A percentile compares a stretch with the other conserved stretches of the same genome.
Conservation (phyloP, 169 alveolate genomes). For the Plasmodium vivax region DNA sequence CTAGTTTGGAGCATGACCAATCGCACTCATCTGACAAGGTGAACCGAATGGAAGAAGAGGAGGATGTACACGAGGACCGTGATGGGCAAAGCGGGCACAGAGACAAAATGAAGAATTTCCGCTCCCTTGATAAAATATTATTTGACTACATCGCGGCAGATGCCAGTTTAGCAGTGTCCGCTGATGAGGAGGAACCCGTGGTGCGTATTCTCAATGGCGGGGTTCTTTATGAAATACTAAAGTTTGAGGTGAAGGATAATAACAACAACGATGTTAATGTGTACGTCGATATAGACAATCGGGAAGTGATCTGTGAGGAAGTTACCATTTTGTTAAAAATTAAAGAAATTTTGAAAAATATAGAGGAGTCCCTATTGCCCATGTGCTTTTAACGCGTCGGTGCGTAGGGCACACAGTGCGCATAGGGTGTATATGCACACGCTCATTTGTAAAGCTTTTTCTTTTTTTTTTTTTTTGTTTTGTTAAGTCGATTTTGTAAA, state of each 20-base stretch:
- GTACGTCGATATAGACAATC: constrained; percentile 63
- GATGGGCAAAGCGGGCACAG: background rate
- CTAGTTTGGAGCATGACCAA: background rate
- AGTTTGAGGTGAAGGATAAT: constrained; percentile 47
- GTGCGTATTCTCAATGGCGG: background rate
- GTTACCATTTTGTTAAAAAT: constrained; percentile 30
- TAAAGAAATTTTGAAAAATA: constrained; percentile 56
- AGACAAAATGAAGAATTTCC: constrained; percentile 8
- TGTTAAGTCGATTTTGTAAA: background rate
- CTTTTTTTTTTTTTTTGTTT: too few species aligned
- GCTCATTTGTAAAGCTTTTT: background rate
- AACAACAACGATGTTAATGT: constrained; percentile 29
- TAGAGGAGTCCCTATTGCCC: constrained; percentile 58
- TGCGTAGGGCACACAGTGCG: background rate
- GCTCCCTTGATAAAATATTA: background rate
- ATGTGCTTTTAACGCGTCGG: constrained; percentile 66
- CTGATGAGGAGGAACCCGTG: constrained; percentile 24
- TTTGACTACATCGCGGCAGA: constrained; percentile 27
- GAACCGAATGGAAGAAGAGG: background rate
- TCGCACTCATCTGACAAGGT: background rate
- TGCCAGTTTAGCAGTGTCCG: background rate
- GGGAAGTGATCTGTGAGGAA: constrained; percentile 59
- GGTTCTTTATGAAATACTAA: constrained; percentile 27
- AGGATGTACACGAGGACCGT: background rate
- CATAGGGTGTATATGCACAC: background rate